Conservation (phyloP, 768 basidiomycete genomes). For the Symmetrospora coprosmae region DNA sequence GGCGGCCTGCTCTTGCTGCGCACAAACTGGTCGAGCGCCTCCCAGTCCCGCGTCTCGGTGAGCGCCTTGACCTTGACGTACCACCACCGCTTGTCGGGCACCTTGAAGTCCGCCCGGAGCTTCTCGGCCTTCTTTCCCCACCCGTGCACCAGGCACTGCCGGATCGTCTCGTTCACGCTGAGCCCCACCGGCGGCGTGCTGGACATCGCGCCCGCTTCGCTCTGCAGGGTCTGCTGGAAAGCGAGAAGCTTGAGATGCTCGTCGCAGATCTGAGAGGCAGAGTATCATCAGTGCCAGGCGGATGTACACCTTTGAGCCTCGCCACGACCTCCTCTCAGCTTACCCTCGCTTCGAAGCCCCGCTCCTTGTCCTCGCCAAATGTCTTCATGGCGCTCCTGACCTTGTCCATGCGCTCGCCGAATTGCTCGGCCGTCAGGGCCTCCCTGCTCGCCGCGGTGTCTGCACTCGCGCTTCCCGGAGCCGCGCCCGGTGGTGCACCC, state of each 20-base stretch:
- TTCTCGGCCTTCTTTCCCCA: slow-evolving; percentile 80
- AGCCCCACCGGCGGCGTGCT: slow-evolving; percentile 60
- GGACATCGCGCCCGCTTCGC: slow-evolving; percentile 51
- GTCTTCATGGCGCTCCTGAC: slow-evolving; percentile 78
- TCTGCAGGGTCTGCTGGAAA: slow-evolving; percentile 73
- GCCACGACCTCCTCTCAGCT: neutral
- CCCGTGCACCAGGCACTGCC: slow-evolving; percentile 58
- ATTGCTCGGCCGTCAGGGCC: slow-evolving; percentile 47
- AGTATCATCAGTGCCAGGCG: neutral
- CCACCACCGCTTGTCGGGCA: slow-evolving; percentile 94
- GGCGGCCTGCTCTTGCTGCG: slow-evolving; percentile 78
- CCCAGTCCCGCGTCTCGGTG: slow-evolving; percentile 66
- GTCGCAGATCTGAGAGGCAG: slow-evolving; percentile 64
- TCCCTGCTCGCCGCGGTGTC: neutral
- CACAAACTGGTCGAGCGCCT: slow-evolving; percentile 68
- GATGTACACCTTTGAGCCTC: neutral
- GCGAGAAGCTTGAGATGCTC: slow-evolving; percentile 63
- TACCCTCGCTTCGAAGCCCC: slow-evolving; percentile 51
- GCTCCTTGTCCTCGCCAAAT: slow-evolving; percentile 88
- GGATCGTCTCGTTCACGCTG: slow-evolving; percentile 76
- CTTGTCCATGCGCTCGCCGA: slow-evolving; percentile 52
- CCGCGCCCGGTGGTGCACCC: too few species aligned
- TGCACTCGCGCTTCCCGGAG: neutral
- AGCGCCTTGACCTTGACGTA: slow-evolving; percentile 75
- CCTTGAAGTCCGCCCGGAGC: slow-evolving; percentile 74